These are phyloP conservation scores for Chaetomiaceae sp. DNA, from an alignment of 2,329 filamentous ascomycete species.

Conservation along the genomic window DNA sequence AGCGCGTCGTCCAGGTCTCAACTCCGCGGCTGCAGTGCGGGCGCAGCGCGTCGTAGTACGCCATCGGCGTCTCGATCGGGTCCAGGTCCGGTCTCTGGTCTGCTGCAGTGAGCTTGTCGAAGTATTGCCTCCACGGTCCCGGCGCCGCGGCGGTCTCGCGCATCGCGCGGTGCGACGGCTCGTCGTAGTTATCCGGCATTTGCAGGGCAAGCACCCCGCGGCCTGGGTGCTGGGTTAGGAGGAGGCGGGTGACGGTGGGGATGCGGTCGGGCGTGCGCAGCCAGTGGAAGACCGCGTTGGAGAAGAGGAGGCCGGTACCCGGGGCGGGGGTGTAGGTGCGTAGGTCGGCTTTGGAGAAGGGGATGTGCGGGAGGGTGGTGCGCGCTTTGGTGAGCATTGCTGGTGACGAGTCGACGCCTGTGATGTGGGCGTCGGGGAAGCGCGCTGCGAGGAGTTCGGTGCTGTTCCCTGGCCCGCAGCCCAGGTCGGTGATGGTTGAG, in stretches of 20 bases:
- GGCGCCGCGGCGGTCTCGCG: slow-evolving; percentile 33
- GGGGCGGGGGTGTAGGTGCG: slow-evolving; percentile 31
- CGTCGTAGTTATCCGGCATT: slow-evolving; percentile 38
- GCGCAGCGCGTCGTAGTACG: slow-evolving; percentile 44
- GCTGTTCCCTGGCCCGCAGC: slow-evolving; percentile 56
- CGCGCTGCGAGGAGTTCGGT: slow-evolving; percentile 41
- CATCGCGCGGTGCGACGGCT: slow-evolving; percentile 47
- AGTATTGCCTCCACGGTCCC: slow-evolving; percentile 20
- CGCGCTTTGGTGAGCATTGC: slow-evolving; percentile 50
- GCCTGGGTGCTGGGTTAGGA: slow-evolving; percentile 36
- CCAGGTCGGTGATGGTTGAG: slow-evolving; percentile 48
- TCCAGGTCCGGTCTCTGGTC: slow-evolving; percentile 37
- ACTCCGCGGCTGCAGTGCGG: slow-evolving; percentile 38
- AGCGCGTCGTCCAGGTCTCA: slow-evolving; percentile 49
- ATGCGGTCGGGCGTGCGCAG: slow-evolving; percentile 39
- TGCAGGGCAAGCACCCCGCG: slow-evolving; percentile 26
- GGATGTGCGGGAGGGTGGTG: slow-evolving; percentile 32
- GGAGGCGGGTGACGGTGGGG: slow-evolving; percentile 36
- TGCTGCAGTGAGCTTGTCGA: slow-evolving; percentile 11
- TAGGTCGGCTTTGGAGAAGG: slow-evolving; percentile 44
- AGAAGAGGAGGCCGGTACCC: slow-evolving; percentile 42
- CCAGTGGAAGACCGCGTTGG: slow-evolving; percentile 57
- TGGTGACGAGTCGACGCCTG: slow-evolving; percentile 48
- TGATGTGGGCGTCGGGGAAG: slow-evolving; percentile 42
- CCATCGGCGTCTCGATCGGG: slow-evolving; percentile 40